Conservation (phyloP, 2,329 filamentous ascomycete species). For the Coleophoma cylindrospora region DNA sequence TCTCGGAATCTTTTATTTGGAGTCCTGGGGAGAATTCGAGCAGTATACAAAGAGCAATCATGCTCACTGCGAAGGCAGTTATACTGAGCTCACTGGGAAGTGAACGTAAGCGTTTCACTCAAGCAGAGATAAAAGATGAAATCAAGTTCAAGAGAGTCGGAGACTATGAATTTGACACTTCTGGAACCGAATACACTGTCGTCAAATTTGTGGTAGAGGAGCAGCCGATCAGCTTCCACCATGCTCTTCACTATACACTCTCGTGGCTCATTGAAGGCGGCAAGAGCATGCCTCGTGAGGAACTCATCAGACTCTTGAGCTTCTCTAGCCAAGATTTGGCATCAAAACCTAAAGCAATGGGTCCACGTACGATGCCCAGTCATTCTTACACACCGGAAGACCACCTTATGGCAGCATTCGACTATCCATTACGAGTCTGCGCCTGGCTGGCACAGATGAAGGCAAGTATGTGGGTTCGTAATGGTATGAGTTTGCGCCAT, state of each 20-base stretch:
- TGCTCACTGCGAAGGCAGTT: conserved; percentile 73
- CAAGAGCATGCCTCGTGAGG: conserved; percentile 64
- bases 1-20: conserved; percentile 80
- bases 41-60: conserved; percentile 67
- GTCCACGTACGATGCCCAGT: conserved; percentile 46
- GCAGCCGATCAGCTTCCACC: conserved; percentile 93
- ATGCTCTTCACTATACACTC: conserved; percentile 90
- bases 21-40: conserved; percentile 58
- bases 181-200: conserved; percentile 36
- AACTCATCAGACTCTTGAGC: conserved; percentile 63
- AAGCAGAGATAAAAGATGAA: conserved; percentile 83
- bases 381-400: conserved; percentile 64
- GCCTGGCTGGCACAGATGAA: conserved; percentile 98
- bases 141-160: conserved; percentile 73
- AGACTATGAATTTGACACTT: conserved; percentile 73
- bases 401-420: conserved; percentile 80
- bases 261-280: conserved; percentile 94
- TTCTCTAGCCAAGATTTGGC: conserved; percentile 69
- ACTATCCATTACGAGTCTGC: conserved; percentile 88
- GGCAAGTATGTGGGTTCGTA: conserved; percentile 96
- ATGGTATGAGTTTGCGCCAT: conserved; percentile 91
- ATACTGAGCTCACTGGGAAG: conserved; percentile 84
- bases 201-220: conserved; percentile 86
- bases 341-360: conserved; percentile 58
- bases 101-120: conserved; percentile 80